Evolutionary conservation across 148 eudicot genomes (phyloP).

Genomic region (Beta vulgaris): DNA sequence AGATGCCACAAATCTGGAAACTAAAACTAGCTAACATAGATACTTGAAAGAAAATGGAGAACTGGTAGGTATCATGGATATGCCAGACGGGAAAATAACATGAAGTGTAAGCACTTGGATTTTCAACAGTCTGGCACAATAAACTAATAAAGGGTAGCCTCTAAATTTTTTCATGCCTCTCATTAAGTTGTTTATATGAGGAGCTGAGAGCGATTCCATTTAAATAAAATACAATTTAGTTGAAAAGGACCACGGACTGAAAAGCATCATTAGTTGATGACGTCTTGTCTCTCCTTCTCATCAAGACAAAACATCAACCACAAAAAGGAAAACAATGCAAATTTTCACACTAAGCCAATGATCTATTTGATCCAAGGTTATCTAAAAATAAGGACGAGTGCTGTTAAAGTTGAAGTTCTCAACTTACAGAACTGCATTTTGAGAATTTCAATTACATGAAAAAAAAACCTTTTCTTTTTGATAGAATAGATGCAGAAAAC

Average conservation of each 20-base stretch:
- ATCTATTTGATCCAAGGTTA: neutral
- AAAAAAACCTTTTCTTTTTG: too few relatives aligned
- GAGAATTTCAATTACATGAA: too few relatives aligned
- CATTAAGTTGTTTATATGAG: too few relatives aligned
- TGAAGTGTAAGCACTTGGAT: too few relatives aligned
- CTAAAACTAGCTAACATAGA: neutral
- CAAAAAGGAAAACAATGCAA: neutral
- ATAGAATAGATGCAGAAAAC: too few relatives aligned
- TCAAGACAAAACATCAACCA: conserved; percentile 1
- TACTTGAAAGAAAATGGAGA: neutral
- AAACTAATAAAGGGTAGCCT: too few relatives aligned
- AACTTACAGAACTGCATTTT: too few relatives aligned
- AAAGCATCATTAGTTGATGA: neutral
- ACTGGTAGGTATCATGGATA: neutral
- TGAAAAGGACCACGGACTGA: neutral
- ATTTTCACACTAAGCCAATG: neutral
- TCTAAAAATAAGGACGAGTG: too few relatives aligned
- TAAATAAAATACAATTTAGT: too few relatives aligned
- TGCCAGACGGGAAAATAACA: neutral
- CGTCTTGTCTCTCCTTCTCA: neutral
- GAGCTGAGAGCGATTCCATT: neutral
- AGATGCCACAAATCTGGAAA: neutral
- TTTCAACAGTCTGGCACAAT: too few relatives aligned
- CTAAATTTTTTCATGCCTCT: too few relatives aligned
- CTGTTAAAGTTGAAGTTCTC: too few relatives aligned